Base-by-base conservation (phyloP, 768 basidiomycete genomes). In the Leccinum broughii region DNA sequence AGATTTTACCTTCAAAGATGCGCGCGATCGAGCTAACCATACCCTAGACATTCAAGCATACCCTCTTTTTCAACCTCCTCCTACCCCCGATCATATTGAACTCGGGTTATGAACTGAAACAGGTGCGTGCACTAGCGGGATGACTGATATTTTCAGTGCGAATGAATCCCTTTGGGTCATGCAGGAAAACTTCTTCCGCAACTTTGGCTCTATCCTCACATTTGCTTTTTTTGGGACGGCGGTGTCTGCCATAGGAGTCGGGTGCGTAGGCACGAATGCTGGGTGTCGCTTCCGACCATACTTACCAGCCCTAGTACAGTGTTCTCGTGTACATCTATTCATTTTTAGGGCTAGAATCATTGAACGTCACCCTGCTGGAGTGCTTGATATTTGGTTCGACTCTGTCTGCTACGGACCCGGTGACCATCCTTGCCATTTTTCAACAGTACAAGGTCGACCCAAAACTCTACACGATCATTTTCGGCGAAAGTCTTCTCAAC, bases 391-490 rank as follows among this genome's bases (percentile, higher is more conserved):
- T 98, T 72, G 97, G 97, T 24, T 95, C 95, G 5, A 96, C 97
- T 5, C 81, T 99, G 22, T 95, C 94, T 32, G 97, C 97, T 2
- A 99, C 97, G 48, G 97, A 99, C 72, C 96, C 96, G 0, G 94
- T 98, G 28, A 98, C 97, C 7, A 97, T 99, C 71, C 82, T 99
- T 34, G 93, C 96, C 49, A 98, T 99, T 56, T 99, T 99, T 81
- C 94, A 97, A 67, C 93, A 97, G 67, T 92, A 96, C 79, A 97
- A 98, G 72, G 95, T 98, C 67, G 97, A 99, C 75, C 95, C 97
- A 1, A 98, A 98, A 72, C 81, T 99, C 9, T 98, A 98, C 77
- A 90, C 88, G 50, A 85, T 98, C 75, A 99, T 99, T 64, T 99
- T 98, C 69, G 97, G 97, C 28, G 97, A 98, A 75, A 92, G 89